Evolutionary conservation across 108 stramenopile species (phyloP).

Genomic region (Pseudonitzschia delicatissima): DNA sequence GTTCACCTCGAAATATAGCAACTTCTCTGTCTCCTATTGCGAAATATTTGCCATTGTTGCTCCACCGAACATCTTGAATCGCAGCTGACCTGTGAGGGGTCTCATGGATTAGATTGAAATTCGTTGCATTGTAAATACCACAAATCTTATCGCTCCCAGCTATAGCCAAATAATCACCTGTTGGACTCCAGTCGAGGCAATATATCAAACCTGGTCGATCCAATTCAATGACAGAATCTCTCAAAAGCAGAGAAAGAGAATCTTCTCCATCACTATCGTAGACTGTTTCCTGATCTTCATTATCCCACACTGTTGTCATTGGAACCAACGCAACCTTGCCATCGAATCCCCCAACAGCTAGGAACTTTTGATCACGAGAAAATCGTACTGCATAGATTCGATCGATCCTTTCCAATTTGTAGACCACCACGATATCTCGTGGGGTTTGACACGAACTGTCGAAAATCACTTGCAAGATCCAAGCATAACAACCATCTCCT

Average conservation of each 20-base stretch:
- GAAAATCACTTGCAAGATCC: constrained; percentile 12
- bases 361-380: constrained; percentile 16
- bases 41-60: constrained; percentile 28
- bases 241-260: neutral
- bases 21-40: constrained; percentile 41
- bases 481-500: constrained; percentile 34
- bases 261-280: neutral
- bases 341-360: constrained; percentile 55
- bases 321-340: constrained; percentile 36
- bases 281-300: neutral
- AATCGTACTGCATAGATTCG: constrained; percentile 48
- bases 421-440: constrained; percentile 15
- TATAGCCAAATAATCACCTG: constrained; percentile 28
- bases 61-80: constrained; percentile 39
- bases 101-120: constrained; percentile 21
- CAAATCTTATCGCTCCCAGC: constrained; percentile 40
- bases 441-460: constrained; percentile 8
- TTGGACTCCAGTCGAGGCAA: constrained; percentile 48
- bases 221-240: constrained; percentile 11
- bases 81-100: constrained; percentile 11
- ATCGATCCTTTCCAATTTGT: constrained; percentile 43
- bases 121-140: constrained; percentile 23
- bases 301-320: neutral
- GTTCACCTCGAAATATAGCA: constrained; percentile 18
- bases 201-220: constrained; percentile 33